Evolutionary conservation across 768 basidiomycete genomes (phyloP), one percentile per base, ranked within the genome.

Genomic region (Rhizopogon vinicolor): DNA sequence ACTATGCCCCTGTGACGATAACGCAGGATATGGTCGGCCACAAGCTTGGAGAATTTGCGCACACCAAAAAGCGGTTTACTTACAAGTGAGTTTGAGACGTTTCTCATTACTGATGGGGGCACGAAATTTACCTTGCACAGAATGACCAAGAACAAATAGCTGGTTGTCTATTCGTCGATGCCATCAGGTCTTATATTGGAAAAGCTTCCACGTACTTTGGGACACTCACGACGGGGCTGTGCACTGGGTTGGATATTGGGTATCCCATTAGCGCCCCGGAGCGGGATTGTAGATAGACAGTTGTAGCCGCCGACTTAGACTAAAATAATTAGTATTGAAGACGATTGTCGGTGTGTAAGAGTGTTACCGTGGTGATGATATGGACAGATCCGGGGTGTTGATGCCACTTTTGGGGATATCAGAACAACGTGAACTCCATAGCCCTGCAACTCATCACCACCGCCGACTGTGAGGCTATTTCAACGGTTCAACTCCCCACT

Each of bases 1-100:
- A 91, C 63, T 96, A 93, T 69, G 55, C 87, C 5, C 94, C 94
- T 0, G 87, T 99, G 41, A 72, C 79, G 43, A 79, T 99, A 60
- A 93, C 91, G 3, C 92, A 95, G 68, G 96, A 98, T 70, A 98
- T 98, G 96, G 93, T 99, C 1, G 96, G 96, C 0, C 95, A 99
- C 70, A 99, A 99, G 70, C 72, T 98, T 51, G 96, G 96, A 52
- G 94, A 98, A 77, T 98, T 98, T 70, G 76, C 93, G 41, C 83
- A 86, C 61, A 98, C 95, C 37, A 86, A 88, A 75, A 94, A 93
- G 71, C 82, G 82, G 53, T 95, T 94, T 70, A 81, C 77, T 33
- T 93, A 86, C 75, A 89, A 84, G 93, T 93, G 67, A 67, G 91
- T 85, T 58, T 48, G 22, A 42, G 12, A 12, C 28, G 31, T 18